A percentile compares a stretch with the other conserved stretches of the same genome.
These are phyloP conservation scores for Apiotrichum gracile DNA, from an alignment of 1,284 basidiomycete genomes.

Conservation along the genomic window DNA sequence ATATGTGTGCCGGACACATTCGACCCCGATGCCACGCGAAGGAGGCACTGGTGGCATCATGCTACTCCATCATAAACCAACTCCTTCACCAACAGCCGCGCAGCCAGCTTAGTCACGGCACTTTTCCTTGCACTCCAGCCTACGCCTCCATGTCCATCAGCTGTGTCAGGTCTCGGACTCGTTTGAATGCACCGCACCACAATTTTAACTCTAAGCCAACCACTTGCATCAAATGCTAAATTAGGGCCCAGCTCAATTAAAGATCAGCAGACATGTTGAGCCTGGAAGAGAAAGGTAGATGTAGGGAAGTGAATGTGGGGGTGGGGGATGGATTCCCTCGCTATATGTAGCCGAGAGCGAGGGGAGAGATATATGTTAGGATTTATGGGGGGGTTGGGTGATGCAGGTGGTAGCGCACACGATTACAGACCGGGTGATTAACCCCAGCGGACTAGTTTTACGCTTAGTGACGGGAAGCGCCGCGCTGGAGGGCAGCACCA, in stretches of 20 bases:
- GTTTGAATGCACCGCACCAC: background rate
- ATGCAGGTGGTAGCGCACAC: slow-evolving; percentile 21
- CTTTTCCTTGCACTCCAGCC: too few relatives aligned
- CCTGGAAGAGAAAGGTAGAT: slow-evolving; percentile 8
- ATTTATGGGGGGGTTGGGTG: slow-evolving; percentile 7
- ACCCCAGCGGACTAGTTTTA: background rate
- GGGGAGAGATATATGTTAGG: slow-evolving; percentile 3
- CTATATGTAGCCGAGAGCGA: slow-evolving; percentile 10
- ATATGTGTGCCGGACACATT: too few relatives aligned
- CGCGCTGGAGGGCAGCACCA: slow-evolving; percentile 44
- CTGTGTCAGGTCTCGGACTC: slow-evolving; percentile 20
- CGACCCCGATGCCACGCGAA: too few relatives aligned
- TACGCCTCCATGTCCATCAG: too few relatives aligned
- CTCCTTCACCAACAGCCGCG: too few relatives aligned
- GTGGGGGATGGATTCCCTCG: slow-evolving; percentile 4
- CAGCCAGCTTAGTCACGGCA: too few relatives aligned
- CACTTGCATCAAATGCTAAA: slow-evolving; percentile 24
- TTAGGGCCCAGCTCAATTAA: slow-evolving; percentile 16
- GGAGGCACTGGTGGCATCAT: too few relatives aligned
- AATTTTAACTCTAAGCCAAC: slow-evolving; percentile 14
- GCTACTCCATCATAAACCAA: too few relatives aligned
- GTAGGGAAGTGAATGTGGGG: slow-evolving; percentile 11
- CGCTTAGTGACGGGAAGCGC: slow-evolving; percentile 25
- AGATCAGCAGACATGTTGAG: slow-evolving; percentile 7
- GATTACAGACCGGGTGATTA: slow-evolving; percentile 14